Base-by-base conservation (phyloP, 2,329 filamentous ascomycete species). In the Xylariales sp. region DNA sequence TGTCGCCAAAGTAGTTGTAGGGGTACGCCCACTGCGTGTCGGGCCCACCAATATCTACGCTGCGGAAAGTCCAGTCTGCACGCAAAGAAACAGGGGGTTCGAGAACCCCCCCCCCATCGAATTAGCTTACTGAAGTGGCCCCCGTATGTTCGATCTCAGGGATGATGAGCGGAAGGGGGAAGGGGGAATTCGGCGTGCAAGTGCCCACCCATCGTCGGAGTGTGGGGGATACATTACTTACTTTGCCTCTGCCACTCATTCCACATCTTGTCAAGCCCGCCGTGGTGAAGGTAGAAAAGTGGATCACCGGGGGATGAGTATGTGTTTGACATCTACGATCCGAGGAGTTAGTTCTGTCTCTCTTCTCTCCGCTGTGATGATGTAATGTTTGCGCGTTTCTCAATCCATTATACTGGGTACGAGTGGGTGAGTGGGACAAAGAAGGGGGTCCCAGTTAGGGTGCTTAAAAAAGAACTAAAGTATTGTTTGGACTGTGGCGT, bases 261-360 rank as follows among this genome's bases (percentile, higher is more conserved):
- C 55, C 52, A 54, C 13, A 50, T 28, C 12, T 45, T 43, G 40
- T 54, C 54, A 27, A 57, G 35, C 19, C 43, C 45, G 17, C 40
- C 38, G 43, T 52, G 54, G 42, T 60, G 59, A 40, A 62, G 10
- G 50, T 52, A 62, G 38, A 63, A 64, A 12, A 64, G 14, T 1
- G 59, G 53, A 33, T 56, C 54, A 2, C 45, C 49, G 0, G 50
- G 51, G 8, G 52, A 56, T 6, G 33, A 36, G 12, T 28, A 36
- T 18, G 28, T 19, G 14, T 36, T 17, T 11, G 33, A 25, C 33
- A 36, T 28, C 24, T 36, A 24, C 14, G 48, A 50, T 42, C 15
- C 12, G 55, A 54, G 25, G 51, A 6, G 3, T 47, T 10, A 40
- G 42, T n/a, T 28, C 33, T 14, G n/a, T n/a, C n/a, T n/a, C n/a